Evolutionary conservation across 1,284 basidiomycete genomes (phyloP).

Genomic region (Phellinidium pouzarii): DNA sequence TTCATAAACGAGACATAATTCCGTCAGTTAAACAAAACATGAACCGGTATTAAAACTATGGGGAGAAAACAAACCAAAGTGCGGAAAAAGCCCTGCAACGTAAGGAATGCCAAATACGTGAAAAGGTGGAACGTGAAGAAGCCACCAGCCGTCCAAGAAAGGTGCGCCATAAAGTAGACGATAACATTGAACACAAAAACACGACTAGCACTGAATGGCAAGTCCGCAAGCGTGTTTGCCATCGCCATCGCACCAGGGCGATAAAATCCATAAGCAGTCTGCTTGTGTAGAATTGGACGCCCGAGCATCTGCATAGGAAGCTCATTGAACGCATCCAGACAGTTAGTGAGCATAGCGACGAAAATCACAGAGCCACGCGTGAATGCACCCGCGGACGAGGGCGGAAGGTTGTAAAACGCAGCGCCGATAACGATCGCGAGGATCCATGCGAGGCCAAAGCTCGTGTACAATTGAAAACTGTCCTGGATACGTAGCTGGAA

Average conservation of each 20-base stretch:
- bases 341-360: conserved; percentile 62
- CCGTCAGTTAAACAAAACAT: too few species aligned
- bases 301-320: conserved; percentile 71
- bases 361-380: conserved; percentile 85
- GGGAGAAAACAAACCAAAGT: too few species aligned
- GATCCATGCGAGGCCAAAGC: conserved; percentile 48
- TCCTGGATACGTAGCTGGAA: conserved; percentile 79
- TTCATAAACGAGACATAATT: too few species aligned
- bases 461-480: conserved; percentile 73
- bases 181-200: conserved; percentile 63
- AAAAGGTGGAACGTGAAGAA: conserved; percentile 73
- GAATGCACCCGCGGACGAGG: conserved; percentile 75
- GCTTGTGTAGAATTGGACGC: conserved; percentile 59
- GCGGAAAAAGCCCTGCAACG: conserved; percentile 73
- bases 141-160: conserved; percentile 53
- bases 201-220: conserved; percentile 66
- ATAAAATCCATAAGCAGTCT: conserved; percentile 79
- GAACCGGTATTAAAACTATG: too few species aligned
- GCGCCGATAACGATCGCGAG: conserved; percentile 75
- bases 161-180: conserved; percentile 69
- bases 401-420: conserved; percentile 67
- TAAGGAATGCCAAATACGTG: conserved; percentile 50
- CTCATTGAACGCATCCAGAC: conserved; percentile 75
- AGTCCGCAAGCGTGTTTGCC: conserved; percentile 69
- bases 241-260: conserved; percentile 69